Conservation (phyloP, 2,329 filamentous ascomycete genomes). For the Leptographium galeiforme region DNA sequence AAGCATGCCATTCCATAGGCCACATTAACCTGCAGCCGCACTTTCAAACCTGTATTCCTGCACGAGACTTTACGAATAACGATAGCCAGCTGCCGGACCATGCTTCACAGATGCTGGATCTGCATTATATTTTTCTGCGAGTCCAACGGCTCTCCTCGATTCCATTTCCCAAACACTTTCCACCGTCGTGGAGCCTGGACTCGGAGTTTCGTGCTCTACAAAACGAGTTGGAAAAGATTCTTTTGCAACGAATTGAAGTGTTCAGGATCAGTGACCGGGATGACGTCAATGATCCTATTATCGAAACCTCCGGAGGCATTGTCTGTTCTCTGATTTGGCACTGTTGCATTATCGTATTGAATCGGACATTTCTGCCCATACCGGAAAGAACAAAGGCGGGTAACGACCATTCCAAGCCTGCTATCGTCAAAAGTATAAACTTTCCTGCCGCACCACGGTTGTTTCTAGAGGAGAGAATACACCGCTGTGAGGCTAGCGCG, state of each 20-base stretch:
- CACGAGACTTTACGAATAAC: no score
- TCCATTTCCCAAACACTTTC: not conserved
- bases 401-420: no score
- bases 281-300: not conserved
- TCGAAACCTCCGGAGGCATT: no score
- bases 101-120: no score
- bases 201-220: not conserved
- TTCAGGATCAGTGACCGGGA: not conserved
- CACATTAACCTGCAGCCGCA: no score
- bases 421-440: not conserved
- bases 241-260: no score
- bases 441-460: not conserved
- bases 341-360: not conserved
- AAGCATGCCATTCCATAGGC: no score
- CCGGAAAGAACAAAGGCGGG: not conserved
- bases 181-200: not conserved
- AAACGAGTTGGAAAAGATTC: not conserved
- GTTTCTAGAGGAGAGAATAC: not conserved
- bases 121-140: not conserved
- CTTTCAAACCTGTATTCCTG: no score
- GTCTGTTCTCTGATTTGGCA: not conserved
- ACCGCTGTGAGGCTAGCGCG: not conserved
- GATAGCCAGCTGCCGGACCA: no score
- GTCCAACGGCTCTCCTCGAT: not conserved
- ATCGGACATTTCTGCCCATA: not conserved